These are phyloP conservation scores for Sporothrix euskadiensis DNA, from an alignment of 2,329 filamentous ascomycete species.

Conservation along the genomic window DNA sequence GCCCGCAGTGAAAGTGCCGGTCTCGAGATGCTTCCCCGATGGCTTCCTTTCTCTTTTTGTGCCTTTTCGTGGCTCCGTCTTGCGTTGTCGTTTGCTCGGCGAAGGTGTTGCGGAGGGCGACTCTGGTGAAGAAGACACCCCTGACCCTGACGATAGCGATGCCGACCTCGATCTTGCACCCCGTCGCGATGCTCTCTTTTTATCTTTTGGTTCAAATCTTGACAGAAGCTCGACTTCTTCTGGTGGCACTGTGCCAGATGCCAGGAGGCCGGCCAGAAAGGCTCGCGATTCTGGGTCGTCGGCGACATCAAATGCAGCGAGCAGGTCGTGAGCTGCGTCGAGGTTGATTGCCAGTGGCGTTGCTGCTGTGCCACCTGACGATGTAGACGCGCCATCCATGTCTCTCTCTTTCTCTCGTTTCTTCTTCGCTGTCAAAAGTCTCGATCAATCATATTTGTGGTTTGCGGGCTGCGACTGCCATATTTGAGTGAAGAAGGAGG, in stretches of 20 bases:
- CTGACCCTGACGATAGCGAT: background rate
- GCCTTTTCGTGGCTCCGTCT: background rate
- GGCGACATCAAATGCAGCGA: constrained; percentile 26
- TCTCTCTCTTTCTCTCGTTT: background rate
- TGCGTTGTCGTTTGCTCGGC: constrained; percentile 7
- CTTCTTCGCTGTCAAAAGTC: background rate
- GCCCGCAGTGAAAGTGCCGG: background rate
- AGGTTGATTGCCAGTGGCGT: background rate
- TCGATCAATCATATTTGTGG: background rate
- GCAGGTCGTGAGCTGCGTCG: constrained; percentile 25
- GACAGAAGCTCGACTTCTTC: constrained; percentile 26
- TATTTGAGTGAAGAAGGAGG: no score
- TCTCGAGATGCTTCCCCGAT: background rate
- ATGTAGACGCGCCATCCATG: background rate
- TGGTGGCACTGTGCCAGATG: constrained; percentile 24
- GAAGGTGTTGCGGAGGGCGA: background rate
- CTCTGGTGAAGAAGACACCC: background rate
- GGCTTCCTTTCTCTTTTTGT: background rate
- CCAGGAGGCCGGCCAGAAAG: constrained; percentile 30
- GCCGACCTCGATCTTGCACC: no score
- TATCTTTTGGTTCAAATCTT: background rate
- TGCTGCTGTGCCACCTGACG: background rate
- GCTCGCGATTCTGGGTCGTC: constrained; percentile 27
- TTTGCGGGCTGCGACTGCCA: background rate
- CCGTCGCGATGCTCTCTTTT: background rate